A percentile compares a stretch with the other conserved stretches of the same genome.
Conservation (phyloP, 1,284 basidiomycete species). For the Gymnopus androsaceus region DNA sequence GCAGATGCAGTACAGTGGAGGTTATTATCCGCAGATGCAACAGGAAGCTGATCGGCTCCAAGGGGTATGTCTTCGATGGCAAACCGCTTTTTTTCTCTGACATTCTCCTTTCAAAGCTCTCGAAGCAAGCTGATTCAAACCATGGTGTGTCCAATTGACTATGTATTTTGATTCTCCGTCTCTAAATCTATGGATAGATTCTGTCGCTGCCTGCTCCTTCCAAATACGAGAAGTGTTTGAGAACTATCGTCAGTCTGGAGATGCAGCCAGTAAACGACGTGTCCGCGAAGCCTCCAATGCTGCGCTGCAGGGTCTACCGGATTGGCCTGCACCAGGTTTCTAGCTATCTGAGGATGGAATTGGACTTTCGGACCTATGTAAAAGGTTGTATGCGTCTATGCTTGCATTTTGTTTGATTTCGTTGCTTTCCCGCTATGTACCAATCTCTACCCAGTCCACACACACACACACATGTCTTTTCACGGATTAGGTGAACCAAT, state of each 20-base stretch:
- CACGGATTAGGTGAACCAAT: no score
- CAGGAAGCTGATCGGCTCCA: constrained; percentile 51
- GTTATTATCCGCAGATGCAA: constrained; percentile 46
- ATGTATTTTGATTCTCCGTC: not conserved
- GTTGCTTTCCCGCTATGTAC: no score
- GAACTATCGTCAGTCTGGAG: constrained; percentile 60
- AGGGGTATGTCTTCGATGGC: constrained; percentile 38
- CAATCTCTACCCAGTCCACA: no score
- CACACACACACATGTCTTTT: no score
- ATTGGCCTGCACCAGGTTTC: constrained; percentile 48
- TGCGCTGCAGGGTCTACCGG: constrained; percentile 54
- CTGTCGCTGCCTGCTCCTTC: constrained; percentile 54
- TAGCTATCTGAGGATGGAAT: constrained; percentile 9
- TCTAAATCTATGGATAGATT: constrained; percentile 37
- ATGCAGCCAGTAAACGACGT: constrained; percentile 54
- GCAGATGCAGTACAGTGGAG: constrained; percentile 42
- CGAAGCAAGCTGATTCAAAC: constrained; percentile 52
- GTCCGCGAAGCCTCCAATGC: constrained; percentile 65
- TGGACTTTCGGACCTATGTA: not conserved
- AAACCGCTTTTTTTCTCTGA: not conserved
- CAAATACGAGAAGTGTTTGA: constrained; percentile 61
- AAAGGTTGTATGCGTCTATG: not conserved
- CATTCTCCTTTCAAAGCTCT: constrained; percentile 36
- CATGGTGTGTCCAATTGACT: constrained; percentile 39
- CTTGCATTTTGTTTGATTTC: no score